Percentiles rank a stretch among this genome's conserved stretches.
phyloP scores from a whole-genome alignment of 257 asterid genomes.

The Capsicum chinense region DNA sequence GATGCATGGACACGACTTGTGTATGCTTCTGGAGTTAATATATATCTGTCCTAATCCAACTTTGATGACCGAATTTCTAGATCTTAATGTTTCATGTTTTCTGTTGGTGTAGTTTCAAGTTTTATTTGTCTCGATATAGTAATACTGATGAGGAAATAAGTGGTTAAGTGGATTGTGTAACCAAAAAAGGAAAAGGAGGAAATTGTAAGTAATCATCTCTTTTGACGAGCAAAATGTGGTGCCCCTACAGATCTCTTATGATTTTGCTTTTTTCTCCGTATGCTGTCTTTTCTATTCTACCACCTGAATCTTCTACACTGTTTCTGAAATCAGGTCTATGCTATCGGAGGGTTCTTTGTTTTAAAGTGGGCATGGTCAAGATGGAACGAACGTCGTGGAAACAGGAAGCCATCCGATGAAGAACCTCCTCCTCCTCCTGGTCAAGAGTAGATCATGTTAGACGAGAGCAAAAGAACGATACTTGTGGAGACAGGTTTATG shows the following conservation, averaged over 20 bases:
- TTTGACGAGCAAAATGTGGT: conserved; percentile 3
- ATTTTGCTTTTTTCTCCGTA: neutral
- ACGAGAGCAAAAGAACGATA: neutral
- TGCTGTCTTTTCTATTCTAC: conserved; percentile 11
- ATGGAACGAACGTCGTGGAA: conserved; percentile 80
- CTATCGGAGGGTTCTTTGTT: conserved; percentile 75
- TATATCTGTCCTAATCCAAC: neutral
- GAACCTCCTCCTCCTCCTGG: conserved; percentile 60
- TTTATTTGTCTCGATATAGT: neutral
- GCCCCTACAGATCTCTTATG: neutral
- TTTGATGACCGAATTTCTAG: conserved; percentile 5
- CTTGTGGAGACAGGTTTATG: conserved; percentile 17
- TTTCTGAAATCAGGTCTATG: conserved; percentile 70
- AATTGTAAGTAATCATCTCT: neutral
- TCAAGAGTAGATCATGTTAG: conserved; percentile 42
- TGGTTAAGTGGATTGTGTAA: conserved; percentile 4
- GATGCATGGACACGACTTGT: neutral
- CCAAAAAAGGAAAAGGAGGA: conserved; percentile 10
- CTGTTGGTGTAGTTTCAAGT: neutral
- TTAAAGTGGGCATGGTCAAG: conserved; percentile 87
- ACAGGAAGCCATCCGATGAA: conserved; percentile 58
- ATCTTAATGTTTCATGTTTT: neutral
- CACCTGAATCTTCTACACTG: conserved; percentile 11
- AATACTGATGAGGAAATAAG: neutral
- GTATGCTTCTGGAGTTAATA: neutral